These are phyloP conservation scores for Aspergillus mulundensis DNA, from an alignment of 495 filamentous ascomycete genomes.

Conservation along the genomic window DNA sequence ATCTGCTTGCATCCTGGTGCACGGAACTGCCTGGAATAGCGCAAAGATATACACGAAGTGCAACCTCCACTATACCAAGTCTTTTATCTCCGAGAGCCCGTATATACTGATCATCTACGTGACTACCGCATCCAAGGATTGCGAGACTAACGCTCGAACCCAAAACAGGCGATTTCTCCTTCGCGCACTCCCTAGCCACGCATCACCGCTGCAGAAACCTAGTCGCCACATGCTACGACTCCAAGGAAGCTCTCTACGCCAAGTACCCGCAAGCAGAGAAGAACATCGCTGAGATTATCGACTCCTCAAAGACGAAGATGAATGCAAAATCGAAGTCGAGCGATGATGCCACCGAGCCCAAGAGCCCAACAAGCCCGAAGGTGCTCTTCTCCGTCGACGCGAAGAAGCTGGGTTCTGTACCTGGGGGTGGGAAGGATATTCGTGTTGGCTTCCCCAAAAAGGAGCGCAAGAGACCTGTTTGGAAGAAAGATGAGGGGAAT, in stretches of 20 bases:
- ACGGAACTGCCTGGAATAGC: not conserved
- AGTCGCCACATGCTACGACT: slow-evolving; percentile 61
- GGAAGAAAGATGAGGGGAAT: slow-evolving; percentile 16
- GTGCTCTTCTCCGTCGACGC: slow-evolving; percentile 74
- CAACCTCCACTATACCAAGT: too few species aligned
- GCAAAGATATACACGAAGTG: not conserved
- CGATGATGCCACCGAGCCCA: not conserved
- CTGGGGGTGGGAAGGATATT: slow-evolving; percentile 41
- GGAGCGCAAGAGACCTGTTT: slow-evolving; percentile 31
- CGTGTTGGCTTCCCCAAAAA: slow-evolving; percentile 28
- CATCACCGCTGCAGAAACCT: slow-evolving; percentile 67
- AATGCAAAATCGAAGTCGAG: not conserved
- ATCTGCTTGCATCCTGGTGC: too few species aligned
- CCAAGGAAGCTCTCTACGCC: slow-evolving; percentile 42
- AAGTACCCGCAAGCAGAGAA: slow-evolving; percentile 76
- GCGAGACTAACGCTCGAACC: slow-evolving; percentile 15
- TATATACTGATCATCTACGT: too few species aligned
- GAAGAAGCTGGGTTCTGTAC: slow-evolving; percentile 54
- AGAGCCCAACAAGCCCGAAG: slow-evolving; percentile 21
- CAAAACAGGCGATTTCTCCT: slow-evolving; percentile 72
- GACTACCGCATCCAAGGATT: too few species aligned
- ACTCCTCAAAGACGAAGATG: slow-evolving; percentile 1
- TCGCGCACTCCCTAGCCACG: slow-evolving; percentile 67
- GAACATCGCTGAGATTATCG: slow-evolving; percentile 53
- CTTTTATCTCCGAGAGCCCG: too few species aligned